Evolutionary conservation across 2,329 filamentous ascomycete species (phyloP).

Genomic region (Fusarium cicatricum): DNA sequence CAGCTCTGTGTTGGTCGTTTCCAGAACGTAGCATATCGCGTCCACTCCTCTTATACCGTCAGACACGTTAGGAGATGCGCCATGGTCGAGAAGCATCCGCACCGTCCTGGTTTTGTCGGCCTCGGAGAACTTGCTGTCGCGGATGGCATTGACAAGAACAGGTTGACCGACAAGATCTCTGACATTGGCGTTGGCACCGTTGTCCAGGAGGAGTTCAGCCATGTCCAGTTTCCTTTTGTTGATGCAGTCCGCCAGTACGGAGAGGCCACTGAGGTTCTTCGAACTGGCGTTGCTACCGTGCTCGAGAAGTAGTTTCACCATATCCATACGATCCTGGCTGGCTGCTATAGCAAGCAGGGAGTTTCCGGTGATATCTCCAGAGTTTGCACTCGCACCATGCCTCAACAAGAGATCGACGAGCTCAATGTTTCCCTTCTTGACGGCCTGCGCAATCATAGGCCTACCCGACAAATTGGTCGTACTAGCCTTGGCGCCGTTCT

Average conservation of each 20-base stretch:
- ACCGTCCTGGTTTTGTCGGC: constrained; percentile 41
- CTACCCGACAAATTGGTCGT: constrained; percentile 38
- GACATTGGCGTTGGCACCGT: constrained; percentile 46
- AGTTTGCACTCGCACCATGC: constrained; percentile 48
- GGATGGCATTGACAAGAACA: constrained; percentile 44
- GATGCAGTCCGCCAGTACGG: constrained; percentile 47
- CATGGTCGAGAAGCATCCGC: constrained; percentile 45
- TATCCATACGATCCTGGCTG: constrained; percentile 39
- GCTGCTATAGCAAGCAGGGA: constrained; percentile 44
- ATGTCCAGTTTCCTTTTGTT: constrained; percentile 45
- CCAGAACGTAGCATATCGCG: constrained; percentile 40
- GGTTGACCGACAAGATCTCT: constrained; percentile 45
- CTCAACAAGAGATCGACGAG: constrained; percentile 43
- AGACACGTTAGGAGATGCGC: constrained; percentile 43
- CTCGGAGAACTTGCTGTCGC: constrained; percentile 36
- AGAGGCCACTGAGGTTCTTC: constrained; percentile 42
- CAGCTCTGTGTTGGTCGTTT: constrained; percentile 36
- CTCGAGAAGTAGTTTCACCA: constrained; percentile 47
- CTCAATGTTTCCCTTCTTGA: constrained; percentile 41
- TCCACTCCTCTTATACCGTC: constrained; percentile 36
- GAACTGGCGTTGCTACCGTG: constrained; percentile 46
- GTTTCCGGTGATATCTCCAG: constrained; percentile 43
- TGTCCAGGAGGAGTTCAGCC: constrained; percentile 44
- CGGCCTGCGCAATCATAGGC: constrained; percentile 41
- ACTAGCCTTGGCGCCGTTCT: constrained; percentile 44